Percentiles rank a stretch among this genome's conserved stretches.
phyloP scores from a whole-genome alignment of 192 early-diverging fungal species.

The Backusella mclennaniae region DNA sequence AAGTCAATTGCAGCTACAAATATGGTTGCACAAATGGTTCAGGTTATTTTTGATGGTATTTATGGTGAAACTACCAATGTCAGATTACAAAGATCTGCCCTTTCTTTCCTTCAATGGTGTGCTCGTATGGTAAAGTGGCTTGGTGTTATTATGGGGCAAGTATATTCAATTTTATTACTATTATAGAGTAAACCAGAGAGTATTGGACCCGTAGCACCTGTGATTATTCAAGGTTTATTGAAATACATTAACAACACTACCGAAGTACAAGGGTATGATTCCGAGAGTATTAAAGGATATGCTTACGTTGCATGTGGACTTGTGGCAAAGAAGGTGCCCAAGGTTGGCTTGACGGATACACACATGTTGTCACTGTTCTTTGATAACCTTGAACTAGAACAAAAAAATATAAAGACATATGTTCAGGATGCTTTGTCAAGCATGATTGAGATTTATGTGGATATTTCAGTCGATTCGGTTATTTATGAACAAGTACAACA shows the following conservation, averaged over 20 bases:
- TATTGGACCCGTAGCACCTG: conserved; percentile 62
- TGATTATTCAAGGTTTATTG: conserved; percentile 69
- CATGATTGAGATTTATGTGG: conserved; percentile 65
- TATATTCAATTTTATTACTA: no score
- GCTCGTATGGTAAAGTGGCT: conserved; percentile 61
- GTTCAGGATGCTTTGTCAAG: conserved; percentile 82
- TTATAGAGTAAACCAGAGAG: conserved; percentile 40
- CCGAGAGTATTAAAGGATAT: conserved; percentile 72
- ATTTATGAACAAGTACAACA: conserved; percentile 36
- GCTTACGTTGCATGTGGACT: conserved; percentile 85
- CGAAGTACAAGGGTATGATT: conserved; percentile 37
- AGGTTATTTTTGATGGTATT: conserved; percentile 77
- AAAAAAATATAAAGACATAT: conserved; percentile 65
- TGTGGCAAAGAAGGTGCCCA: conserved; percentile 71
- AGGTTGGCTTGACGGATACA: conserved; percentile 61
- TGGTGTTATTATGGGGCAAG: no score
- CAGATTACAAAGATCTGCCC: conserved; percentile 70
- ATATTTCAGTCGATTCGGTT: conserved; percentile 1
- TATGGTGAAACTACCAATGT: conserved; percentile 70
- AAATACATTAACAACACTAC: conserved; percentile 55
- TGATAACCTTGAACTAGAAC: conserved; percentile 58
- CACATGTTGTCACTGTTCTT: conserved; percentile 68
- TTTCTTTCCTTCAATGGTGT: conserved; percentile 89
- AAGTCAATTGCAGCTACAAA: conserved; percentile 70
- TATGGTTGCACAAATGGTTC: conserved; percentile 64